Evolutionary conservation across 2,329 filamentous ascomycete genomes (phyloP).

Genomic region (Fusarium anguioides): DNA sequence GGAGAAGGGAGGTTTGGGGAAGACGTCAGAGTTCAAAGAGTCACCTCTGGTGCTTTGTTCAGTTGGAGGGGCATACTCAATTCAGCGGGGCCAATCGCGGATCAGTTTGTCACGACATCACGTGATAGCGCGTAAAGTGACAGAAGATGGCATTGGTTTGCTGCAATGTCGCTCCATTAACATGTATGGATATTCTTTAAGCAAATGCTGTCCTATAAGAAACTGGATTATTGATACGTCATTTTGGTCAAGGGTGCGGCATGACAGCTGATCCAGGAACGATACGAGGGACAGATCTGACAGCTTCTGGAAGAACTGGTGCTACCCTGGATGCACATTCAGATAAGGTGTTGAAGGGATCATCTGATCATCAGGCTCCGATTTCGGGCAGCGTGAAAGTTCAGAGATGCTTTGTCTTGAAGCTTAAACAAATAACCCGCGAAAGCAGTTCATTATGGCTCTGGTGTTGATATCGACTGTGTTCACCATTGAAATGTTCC

Average conservation of each 20-base stretch:
- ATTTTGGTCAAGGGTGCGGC: not conserved
- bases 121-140: slow-evolving; percentile 31
- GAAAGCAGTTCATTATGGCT: too few relatives aligned
- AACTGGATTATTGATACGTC: slow-evolving; percentile 3
- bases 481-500: not conserved
- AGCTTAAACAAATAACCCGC: too few relatives aligned
- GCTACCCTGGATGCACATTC: not conserved
- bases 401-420: too few relatives aligned
- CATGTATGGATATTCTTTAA: not conserved
- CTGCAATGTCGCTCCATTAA: not conserved
- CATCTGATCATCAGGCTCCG: too few relatives aligned
- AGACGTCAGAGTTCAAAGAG: slow-evolving; percentile 9
- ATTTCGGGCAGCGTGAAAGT: too few relatives aligned
- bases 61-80: slow-evolving; percentile 6
- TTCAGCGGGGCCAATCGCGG: slow-evolving; percentile 10
- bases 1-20: not conserved
- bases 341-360: too few relatives aligned
- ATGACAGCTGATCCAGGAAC: slow-evolving; percentile 5
- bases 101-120: slow-evolving; percentile 19
- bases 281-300: not conserved
- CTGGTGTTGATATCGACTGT: too few relatives aligned
- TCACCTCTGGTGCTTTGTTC: not conserved
- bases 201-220: not conserved
- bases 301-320: not conserved
- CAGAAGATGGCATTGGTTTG: not conserved